A percentile compares a stretch with the other conserved stretches of the same genome.
These are phyloP conservation scores for Lasiosphaeris hirsuta DNA, from an alignment of 495 filamentous ascomycete species.

Conservation along the genomic window DNA sequence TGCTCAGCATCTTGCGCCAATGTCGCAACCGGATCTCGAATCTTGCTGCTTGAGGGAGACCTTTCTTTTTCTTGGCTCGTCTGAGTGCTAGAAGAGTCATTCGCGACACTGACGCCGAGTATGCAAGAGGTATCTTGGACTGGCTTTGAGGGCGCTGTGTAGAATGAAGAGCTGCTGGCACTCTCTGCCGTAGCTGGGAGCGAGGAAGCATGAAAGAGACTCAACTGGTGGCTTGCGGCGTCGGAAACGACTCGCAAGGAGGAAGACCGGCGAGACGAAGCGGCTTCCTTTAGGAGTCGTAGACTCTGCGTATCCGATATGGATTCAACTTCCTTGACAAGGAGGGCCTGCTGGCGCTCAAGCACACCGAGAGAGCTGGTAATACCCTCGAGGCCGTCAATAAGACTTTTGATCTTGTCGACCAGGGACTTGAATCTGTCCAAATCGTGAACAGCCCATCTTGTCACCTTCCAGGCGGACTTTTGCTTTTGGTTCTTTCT, in stretches of 20 bases:
- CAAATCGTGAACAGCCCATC: constrained; percentile 22
- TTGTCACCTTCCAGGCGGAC: constrained; percentile 17
- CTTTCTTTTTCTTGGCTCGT: not conserved
- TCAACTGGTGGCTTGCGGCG: not conserved
- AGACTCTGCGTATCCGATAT: constrained; percentile 9
- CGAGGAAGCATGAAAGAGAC: not conserved
- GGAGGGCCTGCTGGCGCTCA: not conserved
- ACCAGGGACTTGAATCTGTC: constrained; percentile 21
- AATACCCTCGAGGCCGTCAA: constrained; percentile 25
- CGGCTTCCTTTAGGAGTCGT: constrained; percentile 9
- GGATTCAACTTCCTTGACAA: constrained; percentile 2
- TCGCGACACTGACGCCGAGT: not conserved
- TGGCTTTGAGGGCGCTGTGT: not conserved
- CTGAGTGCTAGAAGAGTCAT: too few species aligned
- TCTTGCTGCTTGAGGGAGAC: not conserved
- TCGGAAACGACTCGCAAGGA: not conserved
- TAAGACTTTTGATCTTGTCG: constrained; percentile 17
- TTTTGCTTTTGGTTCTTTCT: constrained; percentile 18
- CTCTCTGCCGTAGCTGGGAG: not conserved
- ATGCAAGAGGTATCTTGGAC: not conserved
- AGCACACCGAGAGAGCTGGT: constrained; percentile 13
- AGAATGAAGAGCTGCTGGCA: not conserved
- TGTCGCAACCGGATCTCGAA: too few species aligned
- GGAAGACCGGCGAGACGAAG: not conserved
- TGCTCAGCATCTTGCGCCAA: too few species aligned